Conservation (phyloP, 352 stramenopile species). For the Albugo laibachii region DNA sequence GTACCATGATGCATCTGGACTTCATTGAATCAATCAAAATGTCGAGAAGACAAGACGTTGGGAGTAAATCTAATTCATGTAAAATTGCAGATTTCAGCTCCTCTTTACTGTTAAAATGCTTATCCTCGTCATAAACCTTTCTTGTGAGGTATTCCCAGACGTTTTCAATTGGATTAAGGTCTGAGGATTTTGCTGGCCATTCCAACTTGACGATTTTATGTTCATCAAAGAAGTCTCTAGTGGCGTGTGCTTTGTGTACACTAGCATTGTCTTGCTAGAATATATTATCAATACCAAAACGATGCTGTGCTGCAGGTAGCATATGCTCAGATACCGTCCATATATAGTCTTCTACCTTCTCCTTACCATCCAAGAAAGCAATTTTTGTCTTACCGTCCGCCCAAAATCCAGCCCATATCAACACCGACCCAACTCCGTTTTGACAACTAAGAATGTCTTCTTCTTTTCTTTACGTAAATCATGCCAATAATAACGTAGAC, state of each 20-base stretch:
- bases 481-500: constrained; percentile 13
- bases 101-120: constrained; percentile 3
- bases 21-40: too few species aligned
- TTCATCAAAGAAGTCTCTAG: constrained; percentile 5
- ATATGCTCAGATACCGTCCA: constrained; percentile 12
- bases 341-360: constrained; percentile 11
- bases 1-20: too few species aligned
- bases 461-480: constrained; percentile 6
- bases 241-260: constrained; percentile 7
- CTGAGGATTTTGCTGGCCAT: constrained; percentile 6
- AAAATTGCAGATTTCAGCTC: constrained; percentile 1
- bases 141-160: constrained; percentile 5
- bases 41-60: too few species aligned
- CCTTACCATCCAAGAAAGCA: constrained; percentile 5
- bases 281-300: constrained; percentile 3
- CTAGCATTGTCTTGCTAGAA: constrained; percentile 13
- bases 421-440: constrained; percentile 7
- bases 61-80: too few species aligned
- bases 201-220: neutral
- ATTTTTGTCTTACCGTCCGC: constrained; percentile 2
- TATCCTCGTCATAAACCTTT: constrained; percentile 4
- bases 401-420: constrained; percentile 12
- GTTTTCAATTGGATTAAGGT: constrained; percentile 11
- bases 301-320: constrained; percentile 7
- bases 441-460: constrained; percentile 3